phyloP scores from a whole-genome alignment of 768 basidiomycete genomes.

The Lyophyllum shimeji region DNA sequence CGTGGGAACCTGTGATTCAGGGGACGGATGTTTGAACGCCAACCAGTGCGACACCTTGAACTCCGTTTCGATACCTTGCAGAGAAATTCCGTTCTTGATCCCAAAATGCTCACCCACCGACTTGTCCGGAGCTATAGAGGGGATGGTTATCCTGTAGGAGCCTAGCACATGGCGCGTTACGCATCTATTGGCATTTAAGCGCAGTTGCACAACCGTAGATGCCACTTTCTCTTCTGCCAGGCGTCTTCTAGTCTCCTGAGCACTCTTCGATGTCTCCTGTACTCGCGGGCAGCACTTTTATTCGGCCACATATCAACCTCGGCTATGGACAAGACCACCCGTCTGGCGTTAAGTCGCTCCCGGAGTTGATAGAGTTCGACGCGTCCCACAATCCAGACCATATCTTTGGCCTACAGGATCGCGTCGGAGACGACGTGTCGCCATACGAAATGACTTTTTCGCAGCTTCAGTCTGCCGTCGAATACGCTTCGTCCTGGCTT shows the following conservation, averaged over 20 bases:
- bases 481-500: constrained; percentile 34
- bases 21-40: neutral
- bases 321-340: constrained; percentile 26
- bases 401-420: constrained; percentile 33
- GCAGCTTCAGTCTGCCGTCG: constrained; percentile 31
- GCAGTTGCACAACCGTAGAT: neutral
- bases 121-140: constrained; percentile 2
- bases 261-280: constrained; percentile 18
- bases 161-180: neutral
- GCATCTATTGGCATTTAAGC: constrained; percentile 15
- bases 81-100: neutral
- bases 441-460: constrained; percentile 33
- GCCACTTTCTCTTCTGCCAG: constrained; percentile 1
- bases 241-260: neutral
- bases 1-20: neutral
- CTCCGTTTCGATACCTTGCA: too few relatives aligned
- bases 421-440: constrained; percentile 19
- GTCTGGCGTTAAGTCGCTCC: constrained; percentile 32
- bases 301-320: constrained; percentile 35
- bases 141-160: neutral
- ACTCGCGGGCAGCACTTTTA: constrained; percentile 25
- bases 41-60: too few relatives aligned
- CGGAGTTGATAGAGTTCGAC: constrained; percentile 36
- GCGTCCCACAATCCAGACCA: constrained; percentile 33
- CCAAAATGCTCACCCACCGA: constrained; percentile 6